phyloP scores from a whole-genome alignment of 2,329 filamentous ascomycete genomes.

The Aureobasidium zeae region DNA sequence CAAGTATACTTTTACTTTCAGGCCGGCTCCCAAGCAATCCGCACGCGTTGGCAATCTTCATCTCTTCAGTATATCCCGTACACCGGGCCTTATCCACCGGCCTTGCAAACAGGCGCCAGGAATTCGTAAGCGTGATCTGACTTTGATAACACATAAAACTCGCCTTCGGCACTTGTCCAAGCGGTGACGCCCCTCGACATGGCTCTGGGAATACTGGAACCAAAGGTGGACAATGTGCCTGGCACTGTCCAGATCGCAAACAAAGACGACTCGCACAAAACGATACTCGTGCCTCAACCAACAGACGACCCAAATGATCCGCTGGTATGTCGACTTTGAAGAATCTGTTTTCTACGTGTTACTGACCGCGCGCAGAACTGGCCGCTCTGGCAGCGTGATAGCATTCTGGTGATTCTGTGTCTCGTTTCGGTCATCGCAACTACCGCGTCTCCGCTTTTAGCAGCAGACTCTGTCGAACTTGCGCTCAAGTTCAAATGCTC shows the following conservation, averaged over 20 bases:
- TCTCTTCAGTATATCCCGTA: too few species aligned
- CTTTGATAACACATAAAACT: too few species aligned
- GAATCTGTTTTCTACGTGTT: too few species aligned
- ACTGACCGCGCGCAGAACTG: slow-evolving; percentile 50
- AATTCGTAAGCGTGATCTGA: too few species aligned
- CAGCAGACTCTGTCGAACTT: slow-evolving; percentile 76
- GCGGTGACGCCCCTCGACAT: slow-evolving; percentile 38
- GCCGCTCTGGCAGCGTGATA: slow-evolving; percentile 77
- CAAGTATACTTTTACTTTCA: too few species aligned
- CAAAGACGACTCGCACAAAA: slow-evolving; percentile 19
- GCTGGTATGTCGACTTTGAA: slow-evolving; percentile 45
- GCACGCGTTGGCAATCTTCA: too few species aligned
- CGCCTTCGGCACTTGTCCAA: too few species aligned
- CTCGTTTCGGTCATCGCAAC: slow-evolving; percentile 74
- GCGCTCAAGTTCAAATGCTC: slow-evolving; percentile 54
- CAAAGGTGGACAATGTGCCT: slow-evolving; percentile 60
- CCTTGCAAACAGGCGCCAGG: too few species aligned
- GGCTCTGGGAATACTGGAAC: slow-evolving; percentile 67
- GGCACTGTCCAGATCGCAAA: slow-evolving; percentile 39
- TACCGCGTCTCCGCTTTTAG: slow-evolving; percentile 75
- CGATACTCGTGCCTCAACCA: slow-evolving; percentile 78
- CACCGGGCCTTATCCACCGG: too few species aligned
- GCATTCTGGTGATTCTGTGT: slow-evolving; percentile 70
- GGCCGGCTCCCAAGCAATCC: too few species aligned
- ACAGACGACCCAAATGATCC: slow-evolving; percentile 87